Evolutionary conservation across 2,329 filamentous ascomycete genomes (phyloP).

Genomic region (Colletotrichum navitas): DNA sequence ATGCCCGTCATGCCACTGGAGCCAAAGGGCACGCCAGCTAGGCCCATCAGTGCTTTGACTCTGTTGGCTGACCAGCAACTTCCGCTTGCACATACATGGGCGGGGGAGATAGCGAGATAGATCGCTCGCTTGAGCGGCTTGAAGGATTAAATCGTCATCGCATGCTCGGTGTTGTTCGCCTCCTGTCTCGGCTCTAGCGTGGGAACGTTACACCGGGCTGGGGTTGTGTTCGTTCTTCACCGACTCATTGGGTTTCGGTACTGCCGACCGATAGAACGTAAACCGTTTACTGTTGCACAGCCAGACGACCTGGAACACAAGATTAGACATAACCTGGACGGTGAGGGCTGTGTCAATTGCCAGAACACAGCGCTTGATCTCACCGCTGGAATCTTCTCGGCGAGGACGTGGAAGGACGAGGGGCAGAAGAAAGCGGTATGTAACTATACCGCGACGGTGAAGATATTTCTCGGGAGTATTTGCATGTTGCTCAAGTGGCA

Average conservation of each 20-base stretch:
- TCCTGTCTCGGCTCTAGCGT: background rate
- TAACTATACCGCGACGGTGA: background rate
- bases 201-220: slow-evolving; percentile 31
- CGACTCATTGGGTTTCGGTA: slow-evolving; percentile 14
- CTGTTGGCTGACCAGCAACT: background rate
- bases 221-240: slow-evolving; percentile 27
- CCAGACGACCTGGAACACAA: background rate
- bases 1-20: slow-evolving; percentile 29
- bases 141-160: background rate
- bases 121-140: slow-evolving; percentile 1
- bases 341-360: background rate
- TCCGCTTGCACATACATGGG: background rate
- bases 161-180: background rate
- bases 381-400: slow-evolving; percentile 14
- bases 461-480: background rate
- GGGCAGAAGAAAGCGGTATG: slow-evolving; percentile 4
- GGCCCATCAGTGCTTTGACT: background rate
- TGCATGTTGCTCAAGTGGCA: background rate
- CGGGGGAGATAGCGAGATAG: background rate
- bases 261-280: background rate
- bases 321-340: background rate
- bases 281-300: background rate
- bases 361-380: slow-evolving; percentile 1
- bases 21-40: background rate
- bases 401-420: too few species aligned